These are phyloP conservation scores for Sphagnum contortum DNA, from an alignment of 225 moss, liverwort and hornwort species.

Conservation along the genomic window DNA sequence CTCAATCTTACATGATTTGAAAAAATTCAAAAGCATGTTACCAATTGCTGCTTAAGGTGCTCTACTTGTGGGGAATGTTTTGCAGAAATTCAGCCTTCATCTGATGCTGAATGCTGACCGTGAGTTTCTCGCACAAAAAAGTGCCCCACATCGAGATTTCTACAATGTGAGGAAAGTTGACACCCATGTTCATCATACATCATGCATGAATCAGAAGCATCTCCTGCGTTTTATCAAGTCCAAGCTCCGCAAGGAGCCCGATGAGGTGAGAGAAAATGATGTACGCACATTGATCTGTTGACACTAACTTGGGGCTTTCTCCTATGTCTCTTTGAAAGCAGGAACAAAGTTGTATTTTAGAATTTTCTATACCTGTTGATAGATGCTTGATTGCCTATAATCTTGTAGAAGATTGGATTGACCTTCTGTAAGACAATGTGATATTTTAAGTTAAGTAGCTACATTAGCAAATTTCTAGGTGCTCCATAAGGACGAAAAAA, in stretches of 20 bases:
- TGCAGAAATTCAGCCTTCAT: constrained; percentile 92
- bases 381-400: no score
- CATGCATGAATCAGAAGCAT: constrained; percentile 99
- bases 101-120: constrained; percentile 94
- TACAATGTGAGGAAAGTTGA: constrained; percentile 97
- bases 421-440: no score
- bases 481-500: no score
- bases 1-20: neutral
- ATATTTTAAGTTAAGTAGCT: no score
- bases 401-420: no score
- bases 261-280: constrained; percentile 35
- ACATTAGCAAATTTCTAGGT: no score
- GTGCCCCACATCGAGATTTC: constrained; percentile 90
- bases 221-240: constrained; percentile 90
- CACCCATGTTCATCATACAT: constrained; percentile 94
- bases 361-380: no score
- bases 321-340: neutral
- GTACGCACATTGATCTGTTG: constrained; percentile 3
- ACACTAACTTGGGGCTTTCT: neutral
- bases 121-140: constrained; percentile 92
- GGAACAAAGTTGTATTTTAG: neutral
- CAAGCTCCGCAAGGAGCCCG: constrained; percentile 74
- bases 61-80: neutral
- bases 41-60: no score
- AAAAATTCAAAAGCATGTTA: no score